These are phyloP conservation scores for Melastoma candidum DNA, from an alignment of 441 rosid species.

Conservation along the genomic window DNA sequence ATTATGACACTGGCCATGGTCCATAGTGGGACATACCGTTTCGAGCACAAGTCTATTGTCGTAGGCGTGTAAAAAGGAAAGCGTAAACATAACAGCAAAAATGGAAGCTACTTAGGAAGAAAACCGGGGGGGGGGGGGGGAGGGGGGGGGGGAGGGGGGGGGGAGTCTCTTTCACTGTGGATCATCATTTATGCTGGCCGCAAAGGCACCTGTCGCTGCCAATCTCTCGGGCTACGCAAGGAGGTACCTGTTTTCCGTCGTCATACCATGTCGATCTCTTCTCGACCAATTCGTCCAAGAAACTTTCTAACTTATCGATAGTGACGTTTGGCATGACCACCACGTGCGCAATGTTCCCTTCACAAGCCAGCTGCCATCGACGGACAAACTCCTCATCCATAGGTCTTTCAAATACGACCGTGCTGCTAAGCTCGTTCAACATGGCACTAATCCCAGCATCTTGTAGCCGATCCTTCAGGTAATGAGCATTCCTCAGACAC, in stretches of 20 bases:
- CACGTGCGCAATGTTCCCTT: conserved; percentile 78
- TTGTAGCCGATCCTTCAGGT: conserved; percentile 52
- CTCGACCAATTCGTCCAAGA: conserved; percentile 46
- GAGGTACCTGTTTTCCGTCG: conserved; percentile 34
- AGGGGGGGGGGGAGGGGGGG: no score
- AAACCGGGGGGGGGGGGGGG: no score
- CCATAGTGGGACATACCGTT: no score
- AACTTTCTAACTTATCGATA: conserved; percentile 60
- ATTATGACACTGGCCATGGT: no score
- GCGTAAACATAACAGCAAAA: no score
- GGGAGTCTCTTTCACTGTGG: not conserved
- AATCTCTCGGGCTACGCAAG: conserved; percentile 54
- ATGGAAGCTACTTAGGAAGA: no score
- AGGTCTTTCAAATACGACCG: conserved; percentile 89
- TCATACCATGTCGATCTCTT: conserved; percentile 52
- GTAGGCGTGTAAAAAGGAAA: no score
- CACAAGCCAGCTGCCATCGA: conserved; percentile 91
- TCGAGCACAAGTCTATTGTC: no score
- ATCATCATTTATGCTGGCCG: conserved; percentile 38
- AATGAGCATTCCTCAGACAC: conserved; percentile 84
- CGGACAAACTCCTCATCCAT: conserved; percentile 76
- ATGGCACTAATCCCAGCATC: conserved; percentile 76
- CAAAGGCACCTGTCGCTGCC: conserved; percentile 63
- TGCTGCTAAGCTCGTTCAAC: conserved; percentile 91
- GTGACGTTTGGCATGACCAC: conserved; percentile 90